These are phyloP conservation scores for Tarenaya hassleriana DNA, from an alignment of 345 rosid species.

Conservation along the genomic window DNA sequence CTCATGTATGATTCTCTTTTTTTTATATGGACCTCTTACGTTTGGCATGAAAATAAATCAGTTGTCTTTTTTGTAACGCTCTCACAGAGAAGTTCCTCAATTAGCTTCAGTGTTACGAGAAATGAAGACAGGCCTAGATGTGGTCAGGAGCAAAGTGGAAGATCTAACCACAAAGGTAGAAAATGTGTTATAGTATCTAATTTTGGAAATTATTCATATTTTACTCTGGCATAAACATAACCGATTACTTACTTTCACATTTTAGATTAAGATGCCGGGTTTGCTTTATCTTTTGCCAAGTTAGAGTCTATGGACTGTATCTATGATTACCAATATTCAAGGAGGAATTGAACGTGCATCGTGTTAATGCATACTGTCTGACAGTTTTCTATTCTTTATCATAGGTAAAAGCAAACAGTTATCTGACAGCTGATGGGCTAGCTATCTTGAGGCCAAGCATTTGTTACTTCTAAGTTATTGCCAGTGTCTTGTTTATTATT, in stretches of 20 bases:
- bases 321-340: neutral
- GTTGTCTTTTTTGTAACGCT: too few species aligned
- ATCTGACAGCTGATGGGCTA: slow-evolving; percentile 71
- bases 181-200: too few species aligned
- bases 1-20: too few species aligned
- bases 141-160: slow-evolving; percentile 59
- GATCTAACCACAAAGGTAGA: slow-evolving; percentile 79
- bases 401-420: slow-evolving; percentile 70
- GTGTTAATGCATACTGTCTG: too few species aligned
- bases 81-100: slow-evolving; percentile 58
- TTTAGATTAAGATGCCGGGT: neutral
- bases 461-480: slow-evolving; percentile 76
- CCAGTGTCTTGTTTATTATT: slow-evolving; percentile 70
- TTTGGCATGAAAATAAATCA: too few species aligned
- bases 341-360: neutral
- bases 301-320: neutral
- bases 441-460: slow-evolving; percentile 88
- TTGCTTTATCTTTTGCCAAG: too few species aligned
- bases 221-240: too few species aligned
- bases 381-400: too few species aligned
- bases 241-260: neutral
- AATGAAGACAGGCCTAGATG: slow-evolving; percentile 72
- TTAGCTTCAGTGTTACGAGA: slow-evolving; percentile 57
- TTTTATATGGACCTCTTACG: too few species aligned
- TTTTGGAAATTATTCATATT: too few species aligned